Percentiles rank a stretch among this genome's conserved stretches.
phyloP scores from a whole-genome alignment of 1,284 basidiomycete species.

The Afroboletus lepidellus region DNA sequence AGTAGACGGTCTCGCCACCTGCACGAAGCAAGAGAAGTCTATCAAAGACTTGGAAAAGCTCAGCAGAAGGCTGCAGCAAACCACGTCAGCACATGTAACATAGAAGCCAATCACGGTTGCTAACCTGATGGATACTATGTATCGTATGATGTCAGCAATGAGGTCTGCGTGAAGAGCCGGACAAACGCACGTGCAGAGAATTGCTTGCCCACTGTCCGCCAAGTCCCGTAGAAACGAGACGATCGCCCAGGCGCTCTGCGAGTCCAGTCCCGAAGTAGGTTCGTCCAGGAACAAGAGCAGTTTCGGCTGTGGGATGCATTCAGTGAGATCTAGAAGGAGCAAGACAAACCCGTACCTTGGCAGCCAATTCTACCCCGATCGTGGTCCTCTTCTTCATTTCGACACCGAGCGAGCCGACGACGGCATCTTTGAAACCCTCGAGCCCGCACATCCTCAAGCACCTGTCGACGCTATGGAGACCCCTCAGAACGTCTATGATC shows the following conservation, averaged over 20 bases:
- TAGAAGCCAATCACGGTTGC: not conserved
- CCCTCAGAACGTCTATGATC: not conserved
- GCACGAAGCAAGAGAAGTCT: conserved; percentile 55
- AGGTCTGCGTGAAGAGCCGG: conserved; percentile 13
- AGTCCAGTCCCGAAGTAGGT: conserved; percentile 83
- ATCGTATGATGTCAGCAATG: not conserved
- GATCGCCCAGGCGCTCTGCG: conserved; percentile 88
- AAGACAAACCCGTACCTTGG: conserved; percentile 44
- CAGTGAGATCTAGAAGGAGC: conserved; percentile 1
- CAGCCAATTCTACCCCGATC: conserved; percentile 81
- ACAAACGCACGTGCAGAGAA: conserved; percentile 68
- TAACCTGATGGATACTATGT: conserved; percentile 27
- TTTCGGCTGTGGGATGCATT: conserved; percentile 49
- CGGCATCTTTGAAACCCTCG: conserved; percentile 66
- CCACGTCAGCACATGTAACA: conserved; percentile 17
- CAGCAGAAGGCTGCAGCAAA: conserved; percentile 61
- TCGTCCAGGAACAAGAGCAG: conserved; percentile 84
- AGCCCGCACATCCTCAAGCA: conserved; percentile 81
- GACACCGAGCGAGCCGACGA: conserved; percentile 74
- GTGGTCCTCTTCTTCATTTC: conserved; percentile 80
- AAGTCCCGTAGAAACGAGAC: conserved; percentile 76
- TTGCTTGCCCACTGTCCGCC: conserved; percentile 76
- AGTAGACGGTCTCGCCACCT: conserved; percentile 78
- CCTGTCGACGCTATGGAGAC: conserved; percentile 61
- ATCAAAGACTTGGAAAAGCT: conserved; percentile 71